Evolutionary conservation across 257 asterid species (phyloP), one percentile per base, ranked within the genome.

Genomic region (Craterostigma plantagineum): DNA sequence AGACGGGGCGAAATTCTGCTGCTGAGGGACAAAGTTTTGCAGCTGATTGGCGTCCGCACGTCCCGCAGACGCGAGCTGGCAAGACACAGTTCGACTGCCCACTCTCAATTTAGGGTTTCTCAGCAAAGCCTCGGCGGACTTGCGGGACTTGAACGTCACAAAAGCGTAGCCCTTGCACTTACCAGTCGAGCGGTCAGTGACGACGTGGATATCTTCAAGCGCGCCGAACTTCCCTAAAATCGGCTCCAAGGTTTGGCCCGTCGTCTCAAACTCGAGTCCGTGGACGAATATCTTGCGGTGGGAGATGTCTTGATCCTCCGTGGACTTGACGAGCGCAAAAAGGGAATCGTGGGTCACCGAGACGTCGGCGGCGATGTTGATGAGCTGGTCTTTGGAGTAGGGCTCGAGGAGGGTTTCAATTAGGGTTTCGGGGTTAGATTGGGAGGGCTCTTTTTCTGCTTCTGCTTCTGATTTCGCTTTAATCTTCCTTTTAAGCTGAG

Each of bases 161-260:
- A 86, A 86, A 0, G 75, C 97, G 44, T 76, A 86, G 8, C 97
- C 95, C 42, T 73, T 81, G 9, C 92, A 72, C 38, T 70, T 86
- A 0, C 92, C 82, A 1, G 92, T 76, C 10, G 23, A 62, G 11
- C 75, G 73, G 43, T 78, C 93, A 0, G 13, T 53, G 2, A 79
- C 81, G 9, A 78, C 72, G n/a, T 73, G 64, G 14, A 70, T 68
- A 10, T 61, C 82, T 61, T 78, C 93, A 14, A 86, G 52, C 54
- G 73, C 82, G 0, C 92, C 95, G 42, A 51, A 78, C 4, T 61
- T 51, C 23, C 63, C 35, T 39, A 86, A 76, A 13, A 64, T 41
- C 0, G 77, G 34, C n/a, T 60, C 39, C 0, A 81, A 52, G 10
- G 48, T 34, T 1, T 61, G 62, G 18, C 62, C 69, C 27, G 93